These are phyloP conservation scores for Mesembryanthemum crystallinum DNA, from an alignment of 148 eudicot genomes.

Conservation along the genomic window DNA sequence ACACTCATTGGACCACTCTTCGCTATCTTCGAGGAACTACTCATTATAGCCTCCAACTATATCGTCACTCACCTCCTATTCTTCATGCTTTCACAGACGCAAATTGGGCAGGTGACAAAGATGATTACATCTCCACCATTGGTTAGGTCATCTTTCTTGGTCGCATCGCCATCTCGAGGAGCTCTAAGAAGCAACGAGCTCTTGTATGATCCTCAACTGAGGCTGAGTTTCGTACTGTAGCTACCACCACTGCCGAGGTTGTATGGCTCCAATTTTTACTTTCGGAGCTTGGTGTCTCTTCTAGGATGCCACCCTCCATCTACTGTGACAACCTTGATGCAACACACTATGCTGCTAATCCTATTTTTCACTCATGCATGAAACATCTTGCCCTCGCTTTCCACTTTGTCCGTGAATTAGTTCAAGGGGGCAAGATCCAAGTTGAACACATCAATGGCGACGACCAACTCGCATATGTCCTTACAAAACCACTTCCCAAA, in stretches of 20 bases:
- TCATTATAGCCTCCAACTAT: no score
- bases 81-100: constrained; percentile 16
- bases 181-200: neutral
- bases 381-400: neutral
- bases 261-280: no score
- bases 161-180: neutral
- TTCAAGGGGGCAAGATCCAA: neutral
- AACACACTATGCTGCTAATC: neutral
- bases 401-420: neutral
- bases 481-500: neutral
- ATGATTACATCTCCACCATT: neutral
- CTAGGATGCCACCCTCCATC: no score
- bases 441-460: neutral
- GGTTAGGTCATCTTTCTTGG: neutral
- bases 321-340: no score
- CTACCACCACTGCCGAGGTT: no score
- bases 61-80: neutral
- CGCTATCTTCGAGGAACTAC: no score
- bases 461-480: neutral
- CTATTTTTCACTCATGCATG: neutral
- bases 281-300: no score
- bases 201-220: neutral
- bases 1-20: constrained; percentile 2
- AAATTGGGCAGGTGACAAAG: constrained; percentile 18
- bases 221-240: no score